phyloP scores from a whole-genome alignment of 2,329 filamentous ascomycete genomes.

The Aspergillus novoparasiticus region DNA sequence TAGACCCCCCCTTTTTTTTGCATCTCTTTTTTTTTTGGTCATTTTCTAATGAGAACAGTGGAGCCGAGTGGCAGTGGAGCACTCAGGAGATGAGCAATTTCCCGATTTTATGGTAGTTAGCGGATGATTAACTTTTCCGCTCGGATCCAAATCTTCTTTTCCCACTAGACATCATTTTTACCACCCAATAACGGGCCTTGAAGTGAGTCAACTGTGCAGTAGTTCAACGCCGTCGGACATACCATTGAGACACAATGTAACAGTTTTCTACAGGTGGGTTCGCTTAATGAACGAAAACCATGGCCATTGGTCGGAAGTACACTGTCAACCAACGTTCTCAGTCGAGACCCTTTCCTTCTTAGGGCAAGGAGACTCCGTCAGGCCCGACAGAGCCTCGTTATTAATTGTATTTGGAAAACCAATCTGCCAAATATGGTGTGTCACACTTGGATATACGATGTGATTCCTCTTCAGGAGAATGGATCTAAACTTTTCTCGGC shows the following conservation, averaged over 20 bases:
- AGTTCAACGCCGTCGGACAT: neutral
- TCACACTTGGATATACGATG: neutral
- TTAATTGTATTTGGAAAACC: neutral
- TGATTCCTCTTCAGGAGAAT: neutral
- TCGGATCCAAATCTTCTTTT: neutral
- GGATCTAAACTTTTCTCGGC: neutral
- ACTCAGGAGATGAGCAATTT: slow-evolving; percentile 2
- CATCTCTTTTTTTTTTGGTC: neutral
- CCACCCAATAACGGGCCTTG: neutral
- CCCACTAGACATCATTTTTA: neutral
- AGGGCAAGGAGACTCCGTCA: neutral
- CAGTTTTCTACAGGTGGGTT: neutral
- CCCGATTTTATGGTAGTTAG: neutral
- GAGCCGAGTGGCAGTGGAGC: neutral
- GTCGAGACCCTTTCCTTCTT: neutral
- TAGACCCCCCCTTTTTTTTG: neutral
- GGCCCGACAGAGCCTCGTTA: neutral
- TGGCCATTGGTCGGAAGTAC: neutral
- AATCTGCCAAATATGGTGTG: neutral
- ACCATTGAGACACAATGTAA: neutral
- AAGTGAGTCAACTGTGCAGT: neutral
- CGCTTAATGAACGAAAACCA: neutral
- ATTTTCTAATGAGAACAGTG: neutral
- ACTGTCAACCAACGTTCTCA: neutral
- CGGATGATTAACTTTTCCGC: neutral